Evolutionary conservation across 371 early-diverging fungal genomes (phyloP).

Genomic region (Vairimorpha ceranae): DNA sequence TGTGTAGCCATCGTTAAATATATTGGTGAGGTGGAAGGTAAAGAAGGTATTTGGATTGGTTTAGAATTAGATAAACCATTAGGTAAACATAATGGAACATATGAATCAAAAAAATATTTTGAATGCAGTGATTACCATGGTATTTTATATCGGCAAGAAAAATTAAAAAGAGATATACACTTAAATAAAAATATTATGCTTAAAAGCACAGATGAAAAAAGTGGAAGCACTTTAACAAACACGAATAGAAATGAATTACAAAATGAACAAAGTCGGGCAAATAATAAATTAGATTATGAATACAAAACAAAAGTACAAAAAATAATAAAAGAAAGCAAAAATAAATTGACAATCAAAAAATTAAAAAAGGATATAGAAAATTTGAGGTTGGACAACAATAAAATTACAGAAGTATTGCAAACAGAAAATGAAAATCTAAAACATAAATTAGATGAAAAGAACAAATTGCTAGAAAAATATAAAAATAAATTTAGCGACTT

Average conservation of each 20-base stretch:
- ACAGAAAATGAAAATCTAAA: not conserved
- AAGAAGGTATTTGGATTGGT: slow-evolving; percentile 54
- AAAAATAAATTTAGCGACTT: not conserved
- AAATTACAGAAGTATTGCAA: not conserved
- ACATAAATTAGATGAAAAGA: slow-evolving; percentile 1
- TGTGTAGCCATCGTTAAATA: slow-evolving; percentile 42
- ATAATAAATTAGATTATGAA: not conserved
- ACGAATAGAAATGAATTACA: too few relatives aligned
- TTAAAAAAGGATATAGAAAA: not conserved
- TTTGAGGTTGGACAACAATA: not conserved
- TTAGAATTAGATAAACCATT: slow-evolving; percentile 46
- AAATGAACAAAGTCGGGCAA: too few relatives aligned
- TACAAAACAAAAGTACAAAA: slow-evolving; percentile 1
- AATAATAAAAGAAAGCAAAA: not conserved
- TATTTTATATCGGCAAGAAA: too few relatives aligned
- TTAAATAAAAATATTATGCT: too few relatives aligned
- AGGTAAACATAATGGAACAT: slow-evolving; percentile 53
- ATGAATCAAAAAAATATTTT: slow-evolving; percentile 50
- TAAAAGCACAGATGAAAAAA: too few relatives aligned
- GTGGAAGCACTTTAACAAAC: too few relatives aligned
- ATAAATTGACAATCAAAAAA: not conserved
- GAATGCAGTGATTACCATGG: slow-evolving; percentile 40
- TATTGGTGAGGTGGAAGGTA: slow-evolving; percentile 45
- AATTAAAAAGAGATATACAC: too few relatives aligned
- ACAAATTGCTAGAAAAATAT: not conserved